Evolutionary conservation across 192 early-diverging fungal species (phyloP), one percentile per base, ranked within the genome.

Genomic region (Podila clonocystis): DNA sequence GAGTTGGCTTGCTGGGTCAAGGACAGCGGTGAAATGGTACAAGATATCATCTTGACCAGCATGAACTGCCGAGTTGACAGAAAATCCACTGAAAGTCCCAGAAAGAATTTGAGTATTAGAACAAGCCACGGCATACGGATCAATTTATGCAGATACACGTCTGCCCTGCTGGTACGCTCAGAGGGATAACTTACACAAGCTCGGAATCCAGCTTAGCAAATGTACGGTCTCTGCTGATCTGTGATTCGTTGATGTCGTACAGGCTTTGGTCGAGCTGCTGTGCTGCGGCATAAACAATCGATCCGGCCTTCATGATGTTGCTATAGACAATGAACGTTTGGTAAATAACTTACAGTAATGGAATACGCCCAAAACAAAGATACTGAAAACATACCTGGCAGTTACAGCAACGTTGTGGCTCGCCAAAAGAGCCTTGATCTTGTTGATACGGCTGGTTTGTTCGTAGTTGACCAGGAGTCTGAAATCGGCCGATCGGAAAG

Each of bases 1-100:
- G 5, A 70, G 62, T 50, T 95, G 89, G 71, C 90, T 94, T 11
- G 93, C 50, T 6, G 97, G 97, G 72, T 97, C 93, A 7, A 99
- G 70, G 7, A 94, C 74, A 1, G 88, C 91, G 38, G 70, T 83
- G 45, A 88, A 73, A 20, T 86, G 75, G 63, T 85, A 82, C 13
- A 84, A 73, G 0, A 82, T 70, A 2, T 75, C 41, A 3, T 73
- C 66, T 2, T 64, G 45, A 15, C 78, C 68, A 7, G 82, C 73
- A 72, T 68, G 48, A 29, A 61, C 31, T 31, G 73, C 24, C 12
- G 80, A 68, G 22, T 74, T 68, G 2, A 62, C 76, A 31, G 67
- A 57, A n/a, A 75, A 82, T 26, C 68, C 65, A 13, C 73, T 80
- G 30, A 63, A 9, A 65, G 12, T n/a, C 29, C 13, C 59, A 19